Percentiles rank a stretch among this genome's conserved stretches.
Evolutionary conservation across 331 rosid genomes (phyloP).

Genomic region (Quercus phellos): DNA sequence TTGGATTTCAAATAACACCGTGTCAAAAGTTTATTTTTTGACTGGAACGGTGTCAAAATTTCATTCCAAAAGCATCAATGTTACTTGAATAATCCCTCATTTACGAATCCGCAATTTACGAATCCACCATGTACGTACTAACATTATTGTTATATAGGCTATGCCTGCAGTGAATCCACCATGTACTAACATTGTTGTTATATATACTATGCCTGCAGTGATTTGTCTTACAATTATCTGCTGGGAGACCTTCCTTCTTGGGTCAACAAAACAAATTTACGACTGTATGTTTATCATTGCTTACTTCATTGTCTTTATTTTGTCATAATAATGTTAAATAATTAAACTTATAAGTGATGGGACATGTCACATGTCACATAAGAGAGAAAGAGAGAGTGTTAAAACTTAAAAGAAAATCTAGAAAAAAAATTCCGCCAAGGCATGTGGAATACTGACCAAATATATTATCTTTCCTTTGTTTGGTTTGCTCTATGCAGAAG

Average conservation of each 20-base stretch:
- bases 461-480: too few relatives aligned
- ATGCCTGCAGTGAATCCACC: conserved; percentile 47
- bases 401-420: too few relatives aligned
- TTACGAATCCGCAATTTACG: background rate
- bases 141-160: background rate
- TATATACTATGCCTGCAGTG: conserved; percentile 46
- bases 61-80: background rate
- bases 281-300: conserved; percentile 39
- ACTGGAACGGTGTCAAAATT: too few relatives aligned
- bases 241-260: conserved; percentile 69
- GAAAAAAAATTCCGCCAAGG: too few relatives aligned
- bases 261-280: conserved; percentile 39
- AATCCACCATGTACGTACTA: background rate
- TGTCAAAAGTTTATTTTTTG: too few relatives aligned
- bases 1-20: accelerated
- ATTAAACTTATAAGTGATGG: accelerated
- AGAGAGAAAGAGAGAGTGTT: too few relatives aligned
- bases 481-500: too few relatives aligned
- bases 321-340: too few relatives aligned
- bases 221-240: conserved; percentile 68
- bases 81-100: background rate
- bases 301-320: background rate
- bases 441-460: too few relatives aligned
- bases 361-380: too few relatives aligned
- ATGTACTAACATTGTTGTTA: background rate